Conservation (phyloP, 2,329 filamentous ascomycete genomes). For the Myriosclerotinia duriaeana region DNA sequence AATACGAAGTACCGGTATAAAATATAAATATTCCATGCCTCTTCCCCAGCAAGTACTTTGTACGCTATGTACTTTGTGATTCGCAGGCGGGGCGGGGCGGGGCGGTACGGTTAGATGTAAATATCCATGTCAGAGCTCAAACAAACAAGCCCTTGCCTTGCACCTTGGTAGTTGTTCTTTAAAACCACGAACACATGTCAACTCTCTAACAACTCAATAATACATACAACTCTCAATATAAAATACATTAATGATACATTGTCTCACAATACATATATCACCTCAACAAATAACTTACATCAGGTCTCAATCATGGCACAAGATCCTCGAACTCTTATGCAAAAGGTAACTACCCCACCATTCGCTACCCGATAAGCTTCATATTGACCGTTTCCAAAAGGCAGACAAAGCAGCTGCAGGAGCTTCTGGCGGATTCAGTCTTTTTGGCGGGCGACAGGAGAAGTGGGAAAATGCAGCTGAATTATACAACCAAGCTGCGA, state of each 20-base stretch:
- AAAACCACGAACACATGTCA: constrained; percentile 23
- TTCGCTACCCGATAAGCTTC: constrained; percentile 32
- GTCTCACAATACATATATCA: neutral
- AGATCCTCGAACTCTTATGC: constrained; percentile 74
- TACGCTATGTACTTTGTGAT: constrained; percentile 10
- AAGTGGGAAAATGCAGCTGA: constrained; percentile 91
- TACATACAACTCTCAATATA: constrained; percentile 50
- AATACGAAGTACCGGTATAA: neutral
- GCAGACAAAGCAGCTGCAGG: constrained; percentile 79
- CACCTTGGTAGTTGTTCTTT: constrained; percentile 6
- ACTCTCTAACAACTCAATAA: constrained; percentile 47
- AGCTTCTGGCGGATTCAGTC: constrained; percentile 78
- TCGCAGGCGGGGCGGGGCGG: neutral
- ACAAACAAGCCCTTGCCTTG: constrained; percentile 15
- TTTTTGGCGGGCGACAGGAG: constrained; percentile 83
- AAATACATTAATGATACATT: neutral
- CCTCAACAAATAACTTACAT: neutral
- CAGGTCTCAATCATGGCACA: constrained; percentile 58
- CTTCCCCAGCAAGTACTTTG: neutral
- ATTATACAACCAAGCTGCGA: constrained; percentile 82
- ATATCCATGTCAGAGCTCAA: constrained; percentile 8
- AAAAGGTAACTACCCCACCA: constrained; percentile 60
- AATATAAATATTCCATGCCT: constrained; percentile 4
- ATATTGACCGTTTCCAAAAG: constrained; percentile 48
- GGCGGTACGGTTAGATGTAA: neutral